Evolutionary conservation across 495 filamentous ascomycete species (phyloP).

Genomic region (Penicillium roqueforti): DNA sequence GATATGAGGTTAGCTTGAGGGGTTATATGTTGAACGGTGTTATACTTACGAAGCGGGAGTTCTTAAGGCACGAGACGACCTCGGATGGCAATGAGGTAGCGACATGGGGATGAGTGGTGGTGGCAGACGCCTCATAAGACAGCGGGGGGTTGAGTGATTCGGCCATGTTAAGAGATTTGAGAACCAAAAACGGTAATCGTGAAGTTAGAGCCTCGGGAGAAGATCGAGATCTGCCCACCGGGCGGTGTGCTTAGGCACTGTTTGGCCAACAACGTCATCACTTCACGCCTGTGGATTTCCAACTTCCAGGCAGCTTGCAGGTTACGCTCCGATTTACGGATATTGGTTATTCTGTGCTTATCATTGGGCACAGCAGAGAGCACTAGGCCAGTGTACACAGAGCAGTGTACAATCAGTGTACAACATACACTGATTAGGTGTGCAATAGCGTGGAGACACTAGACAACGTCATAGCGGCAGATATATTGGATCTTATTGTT

Average conservation of each 20-base stretch:
- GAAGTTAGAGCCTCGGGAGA: neutral
- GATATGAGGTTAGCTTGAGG: constrained; percentile 2
- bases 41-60: constrained; percentile 81
- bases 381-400: neutral
- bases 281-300: neutral
- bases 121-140: constrained; percentile 70
- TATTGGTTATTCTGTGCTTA: neutral
- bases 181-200: neutral
- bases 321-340: neutral
- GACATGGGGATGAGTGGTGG: constrained; percentile 63
- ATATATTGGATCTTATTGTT: neutral
- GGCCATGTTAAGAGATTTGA: constrained; percentile 31
- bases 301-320: neutral
- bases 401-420: too few species aligned
- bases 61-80: constrained; percentile 86
- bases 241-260: constrained; percentile 1
- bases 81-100: constrained; percentile 69
- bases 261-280: constrained; percentile 2
- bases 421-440: neutral
- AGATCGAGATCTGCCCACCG: constrained; percentile 4
- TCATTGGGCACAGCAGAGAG: neutral
- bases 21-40: neutral
- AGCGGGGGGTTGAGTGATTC: constrained; percentile 54
- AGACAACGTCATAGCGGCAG: neutral
- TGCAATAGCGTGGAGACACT: neutral